A percentile compares a stretch with the other conserved stretches of the same genome.
Evolutionary conservation across 2,329 filamentous ascomycete species (phyloP).

Genomic region (Diaporthe vexans): DNA sequence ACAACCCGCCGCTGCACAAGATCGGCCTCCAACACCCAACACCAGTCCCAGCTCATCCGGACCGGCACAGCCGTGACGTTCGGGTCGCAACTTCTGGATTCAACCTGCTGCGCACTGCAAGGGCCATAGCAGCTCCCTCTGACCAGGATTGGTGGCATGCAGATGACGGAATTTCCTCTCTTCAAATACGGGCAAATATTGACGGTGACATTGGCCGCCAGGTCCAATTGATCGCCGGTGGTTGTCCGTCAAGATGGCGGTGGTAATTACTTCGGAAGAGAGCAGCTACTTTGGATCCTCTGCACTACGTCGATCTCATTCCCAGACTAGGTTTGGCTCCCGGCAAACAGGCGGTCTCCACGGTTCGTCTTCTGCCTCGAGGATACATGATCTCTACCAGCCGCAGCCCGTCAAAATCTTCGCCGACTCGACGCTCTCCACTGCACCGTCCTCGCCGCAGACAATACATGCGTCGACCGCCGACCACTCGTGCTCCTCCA

Average conservation of each 20-base stretch:
- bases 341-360: constrained; percentile 57
- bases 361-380: constrained; percentile 61
- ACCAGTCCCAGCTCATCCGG: not conserved
- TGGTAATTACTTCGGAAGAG: constrained; percentile 70
- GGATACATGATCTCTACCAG: constrained; percentile 62
- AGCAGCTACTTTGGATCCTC: constrained; percentile 68
- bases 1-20: not conserved
- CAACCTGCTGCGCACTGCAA: not conserved
- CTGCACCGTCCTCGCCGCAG: constrained; percentile 69
- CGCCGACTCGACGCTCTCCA: constrained; percentile 64
- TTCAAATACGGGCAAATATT: constrained; percentile 42
- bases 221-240: constrained; percentile 45
- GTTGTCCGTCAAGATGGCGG: constrained; percentile 61
- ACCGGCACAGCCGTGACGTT: not conserved
- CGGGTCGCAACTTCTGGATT: not conserved
- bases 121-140: constrained; percentile 15
- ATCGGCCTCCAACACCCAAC: not conserved
- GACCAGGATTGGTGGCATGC: constrained; percentile 37
- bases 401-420: constrained; percentile 57
- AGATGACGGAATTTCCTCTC: constrained; percentile 45
- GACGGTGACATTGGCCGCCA: constrained; percentile 48
- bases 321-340: constrained; percentile 68
- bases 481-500: constrained; percentile 72
- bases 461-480: constrained; percentile 66
- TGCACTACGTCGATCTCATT: constrained; percentile 71